Conservation (phyloP, 805 yeast species). For the Metschnikowia amazonensis region DNA sequence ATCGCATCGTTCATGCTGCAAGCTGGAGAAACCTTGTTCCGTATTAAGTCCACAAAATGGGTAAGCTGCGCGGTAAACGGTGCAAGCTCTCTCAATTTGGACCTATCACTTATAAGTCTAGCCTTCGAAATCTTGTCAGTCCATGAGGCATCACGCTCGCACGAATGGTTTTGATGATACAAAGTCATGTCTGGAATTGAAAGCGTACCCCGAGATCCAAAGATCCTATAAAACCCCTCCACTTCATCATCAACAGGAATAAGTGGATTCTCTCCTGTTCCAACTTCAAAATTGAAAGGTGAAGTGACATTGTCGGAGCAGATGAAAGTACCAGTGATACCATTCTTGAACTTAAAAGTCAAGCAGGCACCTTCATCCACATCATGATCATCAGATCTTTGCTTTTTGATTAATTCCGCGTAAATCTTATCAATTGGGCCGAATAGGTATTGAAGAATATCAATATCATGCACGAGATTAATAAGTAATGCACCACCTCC, state of each 20-base stretch:
- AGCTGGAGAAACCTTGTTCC: slow-evolving; percentile 25
- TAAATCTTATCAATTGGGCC: slow-evolving; percentile 37
- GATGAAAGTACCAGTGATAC: slow-evolving; percentile 39
- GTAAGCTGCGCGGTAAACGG: slow-evolving; percentile 39
- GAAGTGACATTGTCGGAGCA: slow-evolving; percentile 41
- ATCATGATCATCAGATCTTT: slow-evolving; percentile 23
- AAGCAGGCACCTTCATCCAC: slow-evolving; percentile 44
- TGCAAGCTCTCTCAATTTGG: slow-evolving; percentile 15
- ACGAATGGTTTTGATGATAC: slow-evolving; percentile 27
- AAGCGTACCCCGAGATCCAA: slow-evolving; percentile 38
- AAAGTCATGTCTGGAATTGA: slow-evolving; percentile 39
- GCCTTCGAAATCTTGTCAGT: slow-evolving; percentile 19
- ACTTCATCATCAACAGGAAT: slow-evolving; percentile 30
- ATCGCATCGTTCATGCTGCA: slow-evolving; percentile 39
- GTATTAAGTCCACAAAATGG: slow-evolving; percentile 35
- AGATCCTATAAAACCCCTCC: slow-evolving; percentile 36
- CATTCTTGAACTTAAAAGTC: slow-evolving; percentile 35
- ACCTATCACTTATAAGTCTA: slow-evolving; percentile 13
- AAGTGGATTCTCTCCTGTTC: slow-evolving; percentile 44
- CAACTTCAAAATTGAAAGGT: slow-evolving; percentile 40
- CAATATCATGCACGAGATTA: slow-evolving; percentile 39
- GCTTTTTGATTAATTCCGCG: slow-evolving; percentile 33
- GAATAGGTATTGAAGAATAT: slow-evolving; percentile 33
- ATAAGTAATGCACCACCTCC: slow-evolving; percentile 40
- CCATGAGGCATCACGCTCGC: slow-evolving; percentile 21